A percentile compares a stretch with the other conserved stretches of the same genome.
phyloP scores from a whole-genome alignment of 805 yeast species.

The Maudiozyma pseudohumilis region DNA sequence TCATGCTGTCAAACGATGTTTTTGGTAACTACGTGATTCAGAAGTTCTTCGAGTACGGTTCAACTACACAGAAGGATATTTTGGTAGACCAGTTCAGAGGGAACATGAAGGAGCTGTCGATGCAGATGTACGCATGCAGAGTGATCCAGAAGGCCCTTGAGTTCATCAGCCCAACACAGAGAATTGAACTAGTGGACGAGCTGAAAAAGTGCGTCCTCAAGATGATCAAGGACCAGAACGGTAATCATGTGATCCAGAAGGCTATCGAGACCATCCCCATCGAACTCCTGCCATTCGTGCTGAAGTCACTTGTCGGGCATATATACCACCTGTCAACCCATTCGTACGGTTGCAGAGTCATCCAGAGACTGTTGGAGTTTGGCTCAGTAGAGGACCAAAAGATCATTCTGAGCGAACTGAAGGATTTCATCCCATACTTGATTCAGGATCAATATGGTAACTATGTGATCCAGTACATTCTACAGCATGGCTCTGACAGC shows the following conservation, averaged over 20 bases:
- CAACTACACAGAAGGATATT: constrained; percentile 54
- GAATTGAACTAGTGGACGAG: constrained; percentile 60
- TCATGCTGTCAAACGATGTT: constrained; percentile 86
- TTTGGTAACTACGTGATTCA: constrained; percentile 97
- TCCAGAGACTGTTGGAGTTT: constrained; percentile 82
- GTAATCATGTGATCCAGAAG: constrained; percentile 95
- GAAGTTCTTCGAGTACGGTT: constrained; percentile 80
- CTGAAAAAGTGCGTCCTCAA: constrained; percentile 49
- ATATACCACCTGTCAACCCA: constrained; percentile 85
- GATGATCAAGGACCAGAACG: constrained; percentile 90
- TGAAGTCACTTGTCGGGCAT: constrained; percentile 56
- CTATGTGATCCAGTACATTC: constrained; percentile 91
- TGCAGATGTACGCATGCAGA: constrained; percentile 97
- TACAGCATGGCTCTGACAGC: constrained; percentile 39
- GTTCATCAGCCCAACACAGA: constrained; percentile 52
- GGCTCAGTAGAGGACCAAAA: constrained; percentile 57
- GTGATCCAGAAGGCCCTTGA: constrained; percentile 93
- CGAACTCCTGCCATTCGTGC: constrained; percentile 55
- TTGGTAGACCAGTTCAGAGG: constrained; percentile 51
- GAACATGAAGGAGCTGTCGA: constrained; percentile 60
- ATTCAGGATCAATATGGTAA: constrained; percentile 97
- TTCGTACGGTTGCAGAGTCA: constrained; percentile 95
- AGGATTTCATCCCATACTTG: constrained; percentile 58
- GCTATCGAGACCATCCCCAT: constrained; percentile 82
- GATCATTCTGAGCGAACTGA: constrained; percentile 59